phyloP scores from a whole-genome alignment of 2,329 filamentous ascomycete species.

The Fusarium acutatum region DNA sequence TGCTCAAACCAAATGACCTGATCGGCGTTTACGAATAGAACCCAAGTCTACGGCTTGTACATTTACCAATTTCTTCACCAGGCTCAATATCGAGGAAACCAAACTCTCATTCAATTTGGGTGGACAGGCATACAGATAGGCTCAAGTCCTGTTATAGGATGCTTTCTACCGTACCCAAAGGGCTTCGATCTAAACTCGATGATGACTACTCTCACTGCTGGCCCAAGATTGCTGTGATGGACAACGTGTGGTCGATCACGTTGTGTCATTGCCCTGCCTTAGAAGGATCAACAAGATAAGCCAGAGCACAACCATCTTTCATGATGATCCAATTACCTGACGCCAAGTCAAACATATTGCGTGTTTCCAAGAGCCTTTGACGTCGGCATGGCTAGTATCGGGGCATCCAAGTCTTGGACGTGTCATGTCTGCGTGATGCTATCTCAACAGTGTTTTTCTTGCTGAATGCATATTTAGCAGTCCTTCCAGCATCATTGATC shows the following conservation, averaged over 20 bases:
- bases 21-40: not conserved
- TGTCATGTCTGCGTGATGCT: not conserved
- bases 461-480: not conserved
- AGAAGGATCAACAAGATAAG: not conserved
- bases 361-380: not conserved
- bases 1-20: no score
- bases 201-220: not conserved
- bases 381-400: not conserved
- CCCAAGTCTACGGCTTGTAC: not conserved
- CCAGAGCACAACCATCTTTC: not conserved
- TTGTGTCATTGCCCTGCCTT: not conserved
- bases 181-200: not conserved
- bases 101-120: not conserved
- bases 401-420: not conserved
- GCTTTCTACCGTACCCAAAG: not conserved
- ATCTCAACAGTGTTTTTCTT: not conserved
- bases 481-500: not conserved
- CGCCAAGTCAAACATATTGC: not conserved
- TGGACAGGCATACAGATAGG: not conserved
- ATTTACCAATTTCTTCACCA: not conserved
- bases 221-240: not conserved
- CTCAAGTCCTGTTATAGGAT: not conserved
- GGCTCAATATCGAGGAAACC: not conserved
- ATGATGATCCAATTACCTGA: not conserved
- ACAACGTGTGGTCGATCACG: not conserved